Conservation (phyloP, 495 filamentous ascomycete genomes). For the Annulohypoxylon nitens region DNA sequence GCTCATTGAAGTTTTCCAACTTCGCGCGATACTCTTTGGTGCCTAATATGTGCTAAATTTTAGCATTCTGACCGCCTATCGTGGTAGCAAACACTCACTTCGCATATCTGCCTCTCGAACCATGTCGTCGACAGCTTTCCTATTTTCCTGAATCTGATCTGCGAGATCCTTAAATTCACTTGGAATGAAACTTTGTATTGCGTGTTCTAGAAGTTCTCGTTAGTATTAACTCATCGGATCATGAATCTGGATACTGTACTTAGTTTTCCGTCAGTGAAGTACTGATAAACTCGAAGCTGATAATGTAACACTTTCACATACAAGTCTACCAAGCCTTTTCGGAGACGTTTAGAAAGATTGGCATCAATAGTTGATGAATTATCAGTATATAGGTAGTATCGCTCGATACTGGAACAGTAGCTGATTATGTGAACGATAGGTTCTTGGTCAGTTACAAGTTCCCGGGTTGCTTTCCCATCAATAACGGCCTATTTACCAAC, state of each 20-base stretch:
- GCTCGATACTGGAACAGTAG: background rate
- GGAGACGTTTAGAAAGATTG: background rate
- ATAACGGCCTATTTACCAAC: background rate
- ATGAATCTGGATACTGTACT: background rate
- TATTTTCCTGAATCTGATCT: background rate
- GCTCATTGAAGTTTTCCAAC: background rate
- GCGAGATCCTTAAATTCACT: background rate
- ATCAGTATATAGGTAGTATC: background rate
- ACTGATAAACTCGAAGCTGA: constrained; percentile 2
- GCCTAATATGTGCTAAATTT: background rate
- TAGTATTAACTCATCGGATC: background rate
- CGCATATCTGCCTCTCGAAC: background rate
- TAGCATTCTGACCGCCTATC: background rate
- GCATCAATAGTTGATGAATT: background rate
- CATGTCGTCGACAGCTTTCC: background rate
- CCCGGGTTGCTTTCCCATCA: background rate
- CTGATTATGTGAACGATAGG: background rate
- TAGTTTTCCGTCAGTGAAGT: background rate
- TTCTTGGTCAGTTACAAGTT: constrained; percentile 3
- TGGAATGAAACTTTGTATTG: background rate
- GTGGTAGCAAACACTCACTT: background rate
- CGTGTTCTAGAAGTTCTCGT: background rate
- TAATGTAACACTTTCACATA: constrained; percentile 2
- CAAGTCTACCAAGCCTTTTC: constrained; percentile 1
- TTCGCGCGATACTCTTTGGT: background rate